These are phyloP conservation scores for Yarrowia keelungensis DNA, from an alignment of 805 yeast species.

Conservation along the genomic window DNA sequence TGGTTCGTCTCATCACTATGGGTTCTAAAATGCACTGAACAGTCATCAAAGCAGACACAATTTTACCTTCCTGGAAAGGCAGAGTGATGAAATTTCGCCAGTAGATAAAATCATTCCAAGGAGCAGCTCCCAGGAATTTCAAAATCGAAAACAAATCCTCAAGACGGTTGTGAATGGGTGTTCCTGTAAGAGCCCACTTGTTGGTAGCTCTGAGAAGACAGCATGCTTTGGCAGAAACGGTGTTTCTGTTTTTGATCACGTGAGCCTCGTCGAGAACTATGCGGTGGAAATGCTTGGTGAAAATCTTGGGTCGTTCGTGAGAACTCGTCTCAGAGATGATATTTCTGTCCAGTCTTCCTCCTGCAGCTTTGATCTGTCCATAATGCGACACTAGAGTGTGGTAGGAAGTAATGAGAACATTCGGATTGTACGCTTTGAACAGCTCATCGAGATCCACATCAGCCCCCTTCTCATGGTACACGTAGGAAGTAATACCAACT, in stretches of 20 bases:
- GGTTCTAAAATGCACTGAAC: conserved; percentile 89
- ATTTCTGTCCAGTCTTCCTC: not conserved
- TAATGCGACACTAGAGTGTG: conserved; percentile 86
- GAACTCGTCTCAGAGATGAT: conserved; percentile 24
- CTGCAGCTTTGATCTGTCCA: conserved; percentile 52
- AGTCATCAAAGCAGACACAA: conserved; percentile 76
- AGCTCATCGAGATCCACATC: conserved; percentile 58
- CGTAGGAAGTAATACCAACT: conserved; percentile 48
- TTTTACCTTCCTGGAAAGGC: conserved; percentile 79
- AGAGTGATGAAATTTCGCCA: conserved; percentile 87
- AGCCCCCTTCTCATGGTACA: conserved; percentile 78
- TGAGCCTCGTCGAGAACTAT: conserved; percentile 91
- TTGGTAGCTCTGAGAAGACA: conserved; percentile 68
- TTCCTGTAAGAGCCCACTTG: conserved; percentile 89
- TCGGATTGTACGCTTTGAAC: conserved; percentile 59
- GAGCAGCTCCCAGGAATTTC: conserved; percentile 77
- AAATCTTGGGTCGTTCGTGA: conserved; percentile 51
- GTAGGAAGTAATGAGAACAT: conserved; percentile 80
- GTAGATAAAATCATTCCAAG: conserved; percentile 84
- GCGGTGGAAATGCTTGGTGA: conserved; percentile 74
- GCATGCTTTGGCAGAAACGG: conserved; percentile 81
- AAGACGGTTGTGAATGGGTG: conserved; percentile 86
- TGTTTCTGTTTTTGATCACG: conserved; percentile 76
- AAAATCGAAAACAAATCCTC: conserved; percentile 86
- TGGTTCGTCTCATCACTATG: conserved; percentile 80